Evolutionary conservation across 1,284 basidiomycete species (phyloP).

Genomic region (Mycosarcoma maydis): DNA sequence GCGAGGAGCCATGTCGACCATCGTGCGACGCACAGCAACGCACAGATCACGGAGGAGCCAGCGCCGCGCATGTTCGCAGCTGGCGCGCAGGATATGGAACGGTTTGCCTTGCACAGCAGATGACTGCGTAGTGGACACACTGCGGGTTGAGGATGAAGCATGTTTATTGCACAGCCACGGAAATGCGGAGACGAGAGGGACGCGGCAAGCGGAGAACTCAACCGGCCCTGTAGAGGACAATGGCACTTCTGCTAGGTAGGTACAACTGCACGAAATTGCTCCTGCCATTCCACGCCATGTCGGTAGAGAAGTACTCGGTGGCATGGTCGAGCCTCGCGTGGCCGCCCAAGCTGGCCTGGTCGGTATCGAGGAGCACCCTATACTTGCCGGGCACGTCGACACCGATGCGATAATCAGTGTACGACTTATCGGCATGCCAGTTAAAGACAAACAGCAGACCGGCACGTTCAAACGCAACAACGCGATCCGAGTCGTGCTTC

Average conservation of each 20-base stretch:
- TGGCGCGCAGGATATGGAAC: too few relatives aligned
- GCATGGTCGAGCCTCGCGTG: conserved; percentile 79
- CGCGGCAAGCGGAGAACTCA: not conserved
- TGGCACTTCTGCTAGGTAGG: conserved; percentile 77
- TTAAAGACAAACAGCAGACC: conserved; percentile 95
- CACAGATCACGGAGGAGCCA: too few relatives aligned
- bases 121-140: too few relatives aligned
- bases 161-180: too few relatives aligned
- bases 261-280: conserved; percentile 80
- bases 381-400: conserved; percentile 89
- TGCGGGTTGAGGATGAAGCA: too few relatives aligned
- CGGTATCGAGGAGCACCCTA: conserved; percentile 80
- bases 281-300: conserved; percentile 88
- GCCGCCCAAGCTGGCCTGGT: conserved; percentile 82
- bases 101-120: too few relatives aligned
- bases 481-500: conserved; percentile 78
- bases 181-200: too few relatives aligned
- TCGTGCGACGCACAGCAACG: too few relatives aligned
- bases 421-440: conserved; percentile 88
- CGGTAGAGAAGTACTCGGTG: conserved; percentile 80
- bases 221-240: conserved; percentile 71
- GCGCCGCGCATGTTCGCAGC: too few relatives aligned
- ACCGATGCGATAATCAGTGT: conserved; percentile 91
- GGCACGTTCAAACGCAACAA: conserved; percentile 91
- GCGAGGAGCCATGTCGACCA: too few relatives aligned